Base-by-base conservation (phyloP, 163 green algal species). In the Chlamydomonas reinhardtii region DNA sequence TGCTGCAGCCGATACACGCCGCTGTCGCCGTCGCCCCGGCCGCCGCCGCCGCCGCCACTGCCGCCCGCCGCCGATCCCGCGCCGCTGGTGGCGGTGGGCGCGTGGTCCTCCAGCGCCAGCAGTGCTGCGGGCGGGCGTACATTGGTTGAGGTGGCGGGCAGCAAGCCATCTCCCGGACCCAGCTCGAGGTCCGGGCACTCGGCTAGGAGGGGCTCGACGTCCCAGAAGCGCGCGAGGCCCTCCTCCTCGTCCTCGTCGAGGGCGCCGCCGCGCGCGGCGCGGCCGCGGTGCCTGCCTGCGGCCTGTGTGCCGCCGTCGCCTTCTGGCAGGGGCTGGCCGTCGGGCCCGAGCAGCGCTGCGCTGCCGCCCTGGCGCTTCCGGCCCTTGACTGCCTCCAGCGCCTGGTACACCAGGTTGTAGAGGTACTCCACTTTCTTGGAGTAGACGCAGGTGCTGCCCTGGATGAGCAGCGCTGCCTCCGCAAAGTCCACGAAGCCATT, bases 361-460 rank as follows among this genome's bases (percentile, higher is more conserved):
- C 48, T 56, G 39, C 59, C 59, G 39, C 83, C 71, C 59, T 88
- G 76, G n/a, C 76, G 76, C 61, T 89, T 89, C 74, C 77, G 82
- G 39, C 87, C 68, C 8, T 80, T 88, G 4, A 97, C 93, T 20
- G 91, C 90, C 27, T 96, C 91, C n/a, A 98, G 76, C 0, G 94
- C 94, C 79, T 96, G 90, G 78, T 96, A 96, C 17, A 97, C 96
- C 74, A 98, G 83, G 24, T 82, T 94, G 85, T 97, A 92, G 37
- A 98, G 92, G 86, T 97, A 96, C 86, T 98, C 96, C 2, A 98
- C 96, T 86, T 98, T 98, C 65, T 96, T 96, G 86, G 93, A 94
- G 90, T 97, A 98, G 16, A 98, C 92, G 79, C 93, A 95, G 20
- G 95, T 93, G 29, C 94, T 97, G 31, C 95, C 95, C 81, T 98